These are phyloP conservation scores for Coprinopsis marcescibilis DNA, from an alignment of 768 basidiomycete species.

Conservation along the genomic window DNA sequence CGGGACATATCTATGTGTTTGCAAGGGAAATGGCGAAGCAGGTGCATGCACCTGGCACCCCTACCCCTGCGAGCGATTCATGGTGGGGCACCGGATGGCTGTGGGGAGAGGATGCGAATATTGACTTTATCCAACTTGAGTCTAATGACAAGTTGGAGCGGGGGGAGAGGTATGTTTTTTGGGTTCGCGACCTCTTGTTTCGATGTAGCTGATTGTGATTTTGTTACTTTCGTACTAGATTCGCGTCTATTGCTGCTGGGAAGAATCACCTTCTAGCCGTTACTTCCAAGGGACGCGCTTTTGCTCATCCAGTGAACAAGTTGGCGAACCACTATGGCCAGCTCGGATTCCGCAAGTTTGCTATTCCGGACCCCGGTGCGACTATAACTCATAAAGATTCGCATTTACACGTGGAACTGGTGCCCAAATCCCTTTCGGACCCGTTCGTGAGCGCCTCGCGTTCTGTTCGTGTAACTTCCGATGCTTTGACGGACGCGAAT, in stretches of 20 bases:
- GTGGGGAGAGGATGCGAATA: constrained; percentile 43
- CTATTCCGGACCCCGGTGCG: constrained; percentile 36
- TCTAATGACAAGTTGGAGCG: constrained; percentile 50
- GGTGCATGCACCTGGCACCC: constrained; percentile 28
- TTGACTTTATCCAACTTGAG: constrained; percentile 57
- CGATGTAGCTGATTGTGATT: not conserved
- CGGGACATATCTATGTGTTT: constrained; percentile 70
- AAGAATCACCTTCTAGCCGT: constrained; percentile 65
- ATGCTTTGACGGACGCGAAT: constrained; percentile 25
- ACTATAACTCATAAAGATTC: constrained; percentile 21
- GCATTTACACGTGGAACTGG: constrained; percentile 45
- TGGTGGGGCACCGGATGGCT: constrained; percentile 64
- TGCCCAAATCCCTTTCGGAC: constrained; percentile 49
- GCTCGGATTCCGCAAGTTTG: constrained; percentile 68
- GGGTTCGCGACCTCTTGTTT: not conserved
- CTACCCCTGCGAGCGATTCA: constrained; percentile 38
- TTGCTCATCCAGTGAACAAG: constrained; percentile 69
- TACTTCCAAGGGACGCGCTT: constrained; percentile 70
- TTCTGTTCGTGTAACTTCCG: constrained; percentile 27
- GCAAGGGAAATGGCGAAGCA: constrained; percentile 49
- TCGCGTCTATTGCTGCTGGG: constrained; percentile 71
- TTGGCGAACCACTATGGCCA: constrained; percentile 79
- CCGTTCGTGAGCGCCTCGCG: constrained; percentile 44
- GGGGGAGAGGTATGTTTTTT: constrained; percentile 56
- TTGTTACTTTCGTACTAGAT: constrained; percentile 33